These are phyloP conservation scores for Mycena kentingensis DNA, from an alignment of 768 basidiomycete species.

Conservation along the genomic window DNA sequence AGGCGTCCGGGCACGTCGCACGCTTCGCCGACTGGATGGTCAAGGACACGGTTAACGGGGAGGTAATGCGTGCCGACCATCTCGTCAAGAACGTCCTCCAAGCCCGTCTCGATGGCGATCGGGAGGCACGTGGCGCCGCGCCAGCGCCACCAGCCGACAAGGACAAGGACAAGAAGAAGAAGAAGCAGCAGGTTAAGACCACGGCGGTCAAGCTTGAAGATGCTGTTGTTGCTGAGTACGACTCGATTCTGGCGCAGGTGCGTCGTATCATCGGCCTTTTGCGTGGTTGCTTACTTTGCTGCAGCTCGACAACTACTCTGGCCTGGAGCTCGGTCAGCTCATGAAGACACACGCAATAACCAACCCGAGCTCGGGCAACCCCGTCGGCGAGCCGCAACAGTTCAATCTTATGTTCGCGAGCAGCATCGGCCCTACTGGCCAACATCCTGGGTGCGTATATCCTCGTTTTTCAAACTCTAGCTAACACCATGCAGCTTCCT, in stretches of 20 bases:
- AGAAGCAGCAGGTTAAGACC: conserved; percentile 77
- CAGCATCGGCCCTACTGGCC: conserved; percentile 96
- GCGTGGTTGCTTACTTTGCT: not conserved
- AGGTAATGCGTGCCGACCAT: conserved; percentile 96
- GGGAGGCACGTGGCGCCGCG: conserved; percentile 80
- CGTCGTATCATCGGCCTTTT: conserved; percentile 26
- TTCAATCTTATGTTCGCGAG: conserved; percentile 99
- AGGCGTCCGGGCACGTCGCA: conserved; percentile 96
- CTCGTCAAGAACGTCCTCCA: conserved; percentile 91
- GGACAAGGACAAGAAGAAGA: conserved; percentile 65
- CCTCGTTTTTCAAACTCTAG: conserved; percentile 2
- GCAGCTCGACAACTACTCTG: conserved; percentile 92
- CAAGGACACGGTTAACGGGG: conserved; percentile 92
- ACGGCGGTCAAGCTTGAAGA: conserved; percentile 75
- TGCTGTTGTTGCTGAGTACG: conserved; percentile 73
- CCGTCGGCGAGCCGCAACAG: conserved; percentile 87
- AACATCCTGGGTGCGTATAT: conserved; percentile 82
- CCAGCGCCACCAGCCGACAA: conserved; percentile 52
- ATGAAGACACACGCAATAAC: conserved; percentile 77
- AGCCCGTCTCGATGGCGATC: conserved; percentile 86
- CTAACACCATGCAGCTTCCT: conserved; percentile 63
- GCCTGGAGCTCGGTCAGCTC: conserved; percentile 84
- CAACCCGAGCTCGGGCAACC: conserved; percentile 92
- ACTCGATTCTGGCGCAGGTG: conserved; percentile 85
- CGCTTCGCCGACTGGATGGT: conserved; percentile 99